phyloP scores from a whole-genome alignment of 768 basidiomycete genomes.

The Vararia minispora region DNA sequence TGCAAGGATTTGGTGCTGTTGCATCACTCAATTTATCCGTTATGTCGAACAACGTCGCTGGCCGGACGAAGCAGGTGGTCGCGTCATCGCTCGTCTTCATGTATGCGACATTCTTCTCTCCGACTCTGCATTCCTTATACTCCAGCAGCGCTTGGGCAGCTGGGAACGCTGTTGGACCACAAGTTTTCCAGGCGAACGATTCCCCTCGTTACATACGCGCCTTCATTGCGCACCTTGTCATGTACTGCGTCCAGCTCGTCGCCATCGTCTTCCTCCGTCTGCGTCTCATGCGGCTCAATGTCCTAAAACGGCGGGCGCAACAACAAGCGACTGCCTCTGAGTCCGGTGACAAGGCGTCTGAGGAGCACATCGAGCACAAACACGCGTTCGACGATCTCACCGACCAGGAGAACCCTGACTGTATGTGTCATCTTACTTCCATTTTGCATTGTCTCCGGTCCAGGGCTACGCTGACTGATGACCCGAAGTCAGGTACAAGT shows the following conservation, averaged over 20 bases:
- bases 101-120: constrained; percentile 13
- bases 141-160: constrained; percentile 33
- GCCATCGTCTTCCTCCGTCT: constrained; percentile 29
- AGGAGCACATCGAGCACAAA: constrained; percentile 25
- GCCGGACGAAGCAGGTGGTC: constrained; percentile 40
- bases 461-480: no score
- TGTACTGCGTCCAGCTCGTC: constrained; percentile 33
- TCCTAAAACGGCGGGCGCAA: constrained; percentile 28
- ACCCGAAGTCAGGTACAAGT: no score
- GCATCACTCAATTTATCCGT: constrained; percentile 35
- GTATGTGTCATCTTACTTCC: no score
- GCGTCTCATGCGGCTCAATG: constrained; percentile 31
- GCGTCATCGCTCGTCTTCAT: constrained; percentile 38
- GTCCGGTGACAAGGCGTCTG: constrained; percentile 18
- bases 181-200: constrained; percentile 37
- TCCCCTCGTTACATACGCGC: constrained; percentile 36
- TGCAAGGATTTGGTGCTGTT: constrained; percentile 35
- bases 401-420: constrained; percentile 36
- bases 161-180: constrained; percentile 37
- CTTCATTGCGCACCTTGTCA: constrained; percentile 33
- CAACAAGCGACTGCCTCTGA: constrained; percentile 19
- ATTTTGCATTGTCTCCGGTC: no score
- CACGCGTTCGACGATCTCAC: constrained; percentile 40
- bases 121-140: not conserved
- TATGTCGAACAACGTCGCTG: constrained; percentile 35